A percentile compares a stretch with the other conserved stretches of the same genome.
Evolutionary conservation across 208 protist species (phyloP).

Genomic region (Trypanosoma brucei): DNA sequence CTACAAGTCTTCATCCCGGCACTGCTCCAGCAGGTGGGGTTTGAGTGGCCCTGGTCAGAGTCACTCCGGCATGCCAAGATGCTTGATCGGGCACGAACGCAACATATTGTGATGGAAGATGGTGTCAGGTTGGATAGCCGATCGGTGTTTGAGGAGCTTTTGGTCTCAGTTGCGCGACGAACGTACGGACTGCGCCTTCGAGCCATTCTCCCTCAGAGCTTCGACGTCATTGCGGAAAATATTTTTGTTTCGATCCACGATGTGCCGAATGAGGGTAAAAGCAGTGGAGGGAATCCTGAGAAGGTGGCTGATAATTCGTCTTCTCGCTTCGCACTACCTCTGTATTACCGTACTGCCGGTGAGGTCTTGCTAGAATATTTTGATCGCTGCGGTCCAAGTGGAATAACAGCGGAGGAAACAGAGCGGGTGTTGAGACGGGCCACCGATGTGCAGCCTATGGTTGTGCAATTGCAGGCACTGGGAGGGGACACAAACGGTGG

Average conservation of each 20-base stretch:
- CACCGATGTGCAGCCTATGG: slow-evolving; percentile 50
- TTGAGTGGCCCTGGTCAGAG: slow-evolving; percentile 83
- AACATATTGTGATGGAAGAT: slow-evolving; percentile 1
- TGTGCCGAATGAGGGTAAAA: not conserved
- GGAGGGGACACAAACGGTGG: slow-evolving; percentile 14
- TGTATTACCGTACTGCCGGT: slow-evolving; percentile 64
- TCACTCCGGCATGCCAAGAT: slow-evolving; percentile 37
- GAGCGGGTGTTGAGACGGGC: slow-evolving; percentile 39
- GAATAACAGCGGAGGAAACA: slow-evolving; percentile 36
- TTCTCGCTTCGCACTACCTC: slow-evolving; percentile 43
- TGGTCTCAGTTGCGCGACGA: slow-evolving; percentile 35
- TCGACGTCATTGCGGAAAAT: slow-evolving; percentile 39
- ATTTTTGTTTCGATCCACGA: slow-evolving; percentile 5
- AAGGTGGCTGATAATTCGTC: slow-evolving; percentile 14
- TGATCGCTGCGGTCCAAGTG: slow-evolving; percentile 24
- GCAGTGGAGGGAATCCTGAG: not conserved
- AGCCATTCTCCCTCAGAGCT: slow-evolving; percentile 63
- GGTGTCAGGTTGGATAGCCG: slow-evolving; percentile 40
- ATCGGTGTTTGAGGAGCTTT: slow-evolving; percentile 38
- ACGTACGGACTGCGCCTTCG: slow-evolving; percentile 61
- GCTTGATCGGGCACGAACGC: slow-evolving; percentile 44
- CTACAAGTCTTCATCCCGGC: slow-evolving; percentile 46
- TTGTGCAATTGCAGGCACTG: slow-evolving; percentile 66
- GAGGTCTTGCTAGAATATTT: slow-evolving; percentile 47
- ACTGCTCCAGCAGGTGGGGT: slow-evolving; percentile 67